Base-by-base conservation (phyloP, 2,329 filamentous ascomycete genomes). In the Calonectria montana region DNA sequence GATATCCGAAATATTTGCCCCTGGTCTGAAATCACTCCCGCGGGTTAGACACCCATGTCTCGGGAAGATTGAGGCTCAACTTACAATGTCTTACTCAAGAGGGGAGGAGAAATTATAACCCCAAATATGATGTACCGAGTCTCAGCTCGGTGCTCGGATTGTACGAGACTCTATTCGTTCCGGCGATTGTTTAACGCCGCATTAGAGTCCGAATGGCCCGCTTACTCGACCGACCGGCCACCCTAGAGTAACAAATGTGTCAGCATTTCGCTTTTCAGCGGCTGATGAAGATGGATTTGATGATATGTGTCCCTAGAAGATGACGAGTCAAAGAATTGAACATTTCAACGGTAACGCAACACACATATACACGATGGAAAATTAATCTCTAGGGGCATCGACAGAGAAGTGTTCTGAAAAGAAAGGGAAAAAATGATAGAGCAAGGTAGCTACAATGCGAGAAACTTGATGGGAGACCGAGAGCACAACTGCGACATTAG, bases 51-150 rank as follows among this genome's bases (percentile, higher is more conserved):
- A 48, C 45, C 57, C 67, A 61, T 71, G 73, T 66, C 25, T 65
- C 70, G 41, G 57, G 65, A 65, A 37, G 25, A 31, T 35, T 65
- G 67, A 71, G 67, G 73, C 67, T 70, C 67, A 65, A 64, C 37
- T 50, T 29, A 47, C 27, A 13, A 31, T 47, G 53, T 37, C 29
- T 31, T 63, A 43, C 25, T 45, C 27, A 21, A 31, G 37, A 43
- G 18, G 18, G 3, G n/a, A 53, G n/a, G 21, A 35, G 21, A 21
- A 21, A 25, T 57, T 35, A 23, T 18, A 9, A 35, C 53, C 31
- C 15, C n/a, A 18, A 53, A 43, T 43, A 15, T 55, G 27, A 5
- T 21, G 10, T 35, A 18, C 29, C 29, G 29, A 18, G 18, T 23
- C 21, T 29, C 50, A 21, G 29, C 35, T 55, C 50, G 50, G 50